Evolutionary conservation across 164 flowering plant genomes (phyloP).

Genomic region (Piper betle): DNA sequence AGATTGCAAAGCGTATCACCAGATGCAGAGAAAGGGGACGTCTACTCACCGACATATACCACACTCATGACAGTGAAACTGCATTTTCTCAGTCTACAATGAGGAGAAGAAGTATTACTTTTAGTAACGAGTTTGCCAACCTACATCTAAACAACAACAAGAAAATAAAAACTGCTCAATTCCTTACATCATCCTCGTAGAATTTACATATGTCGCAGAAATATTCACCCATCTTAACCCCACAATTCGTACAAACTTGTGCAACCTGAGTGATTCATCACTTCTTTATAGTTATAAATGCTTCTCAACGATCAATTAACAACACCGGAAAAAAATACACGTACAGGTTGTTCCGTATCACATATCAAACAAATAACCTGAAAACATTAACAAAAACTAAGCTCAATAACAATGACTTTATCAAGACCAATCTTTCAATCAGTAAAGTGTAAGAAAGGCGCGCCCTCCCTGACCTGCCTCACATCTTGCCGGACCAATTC

Average conservation of each 20-base stretch:
- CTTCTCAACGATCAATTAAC: too few relatives aligned
- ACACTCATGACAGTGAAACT: slow-evolving; percentile 87
- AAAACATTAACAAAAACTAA: not conserved
- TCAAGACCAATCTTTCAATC: too few relatives aligned
- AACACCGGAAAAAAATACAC: not conserved
- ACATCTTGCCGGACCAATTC: slow-evolving; percentile 69
- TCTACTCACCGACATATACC: slow-evolving; percentile 79
- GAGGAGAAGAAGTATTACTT: too few relatives aligned
- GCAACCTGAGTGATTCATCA: slow-evolving; percentile 31
- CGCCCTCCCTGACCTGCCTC: slow-evolving; percentile 40
- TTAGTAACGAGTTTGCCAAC: too few relatives aligned
- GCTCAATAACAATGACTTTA: too few relatives aligned
- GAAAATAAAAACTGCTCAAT: not conserved
- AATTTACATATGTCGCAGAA: slow-evolving; percentile 85
- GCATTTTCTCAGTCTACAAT: slow-evolving; percentile 38
- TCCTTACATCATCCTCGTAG: slow-evolving; percentile 80
- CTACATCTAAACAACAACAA: too few relatives aligned
- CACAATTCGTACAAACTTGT: slow-evolving; percentile 71
- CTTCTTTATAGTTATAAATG: too few relatives aligned
- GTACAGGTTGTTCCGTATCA: slow-evolving; percentile 66
- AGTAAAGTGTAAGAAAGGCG: too few relatives aligned
- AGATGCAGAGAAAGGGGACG: not conserved
- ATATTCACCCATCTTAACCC: slow-evolving; percentile 93
- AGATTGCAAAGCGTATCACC: not conserved
- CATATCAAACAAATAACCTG: slow-evolving; percentile 71